Base-by-base conservation (phyloP, 2,329 filamentous ascomycete species). In the Monilinia laxa region DNA sequence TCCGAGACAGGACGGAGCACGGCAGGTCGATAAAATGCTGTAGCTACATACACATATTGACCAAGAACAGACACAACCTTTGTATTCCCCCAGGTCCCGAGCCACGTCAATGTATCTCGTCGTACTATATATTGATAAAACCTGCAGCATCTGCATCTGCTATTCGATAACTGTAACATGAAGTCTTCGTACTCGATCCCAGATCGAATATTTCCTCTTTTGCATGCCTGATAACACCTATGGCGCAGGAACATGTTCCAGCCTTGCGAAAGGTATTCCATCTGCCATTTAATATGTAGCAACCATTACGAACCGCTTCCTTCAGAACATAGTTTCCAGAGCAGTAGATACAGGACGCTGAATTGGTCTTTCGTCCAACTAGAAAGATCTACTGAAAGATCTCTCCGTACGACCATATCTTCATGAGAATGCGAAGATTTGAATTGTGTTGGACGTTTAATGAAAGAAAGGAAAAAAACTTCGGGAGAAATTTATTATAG, bases 321-420 rank as follows among this genome's bases (percentile, higher is more conserved):
- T 85, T 91, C 90, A 92, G 82, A 82, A 81, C 79, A 80, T 79
- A 71, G 68, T 88, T 85, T 92, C 89, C 84, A 90, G 88, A 88
- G 89, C 87, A 91, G 90, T 88, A 92, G 90, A 92, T 92, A 92
- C 90, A 88, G 88, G 88, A 86, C 83, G 89, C 85, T 78, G 76
- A 73, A 79, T 85, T 78, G 73, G 80, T 90, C 87, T 90, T 78
- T 84, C 87, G 85, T 87, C 83, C 84, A 81, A 80, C 80, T 77
- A 72, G 78, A 79, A 78, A 77, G 78, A 75, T 79, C 82, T 85
- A 85, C 80, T 85, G 84, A 85, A 85, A 85, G 82, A 77, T 64
- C 70, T 72, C 35, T 75, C 76, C 73, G 69, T 76, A 76, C 51
- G 72, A 76, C 31, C 75, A 70, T 70, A 75, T 76, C 73, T 78